Evolutionary conservation across 2,329 filamentous ascomycete genomes (phyloP), one percentile per base, ranked within the genome.

Genomic region (Fusarium xyrophilum): DNA sequence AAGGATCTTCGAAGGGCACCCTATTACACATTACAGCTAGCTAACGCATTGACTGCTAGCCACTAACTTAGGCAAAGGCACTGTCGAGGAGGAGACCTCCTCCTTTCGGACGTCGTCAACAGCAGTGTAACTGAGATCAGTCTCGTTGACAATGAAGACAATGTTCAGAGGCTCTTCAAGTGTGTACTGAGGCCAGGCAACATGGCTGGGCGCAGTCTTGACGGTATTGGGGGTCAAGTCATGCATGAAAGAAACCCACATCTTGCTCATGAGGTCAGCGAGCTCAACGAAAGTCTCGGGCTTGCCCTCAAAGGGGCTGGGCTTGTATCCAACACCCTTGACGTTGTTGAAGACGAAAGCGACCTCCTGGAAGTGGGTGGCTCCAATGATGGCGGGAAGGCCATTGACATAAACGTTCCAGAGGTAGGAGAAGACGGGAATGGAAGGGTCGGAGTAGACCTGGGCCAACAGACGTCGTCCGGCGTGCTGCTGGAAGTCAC

Each of bases 401-500:
- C 87, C 84, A 63, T 36, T 75, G 5, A 82, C 81, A 59, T 84
- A 78, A 67, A 84, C 84, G 38, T 80, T 77, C 76, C 84, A 85
- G 53, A 83, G 85, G 79, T 88, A 90, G 11, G 85, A 85, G 23
- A 83, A 79, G 10, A 73, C 68, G 9, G 68, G 44, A 4, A 86
- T 71, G 17, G 79, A 77, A 32, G 79, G 76, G 13, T 77, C 77
- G 15, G 85, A 79, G 83, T 85, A 88, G 3, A 79, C 79, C 70
- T 87, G 78, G 60, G 83, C 85, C 5, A 84, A 81, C 30, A 82
- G 79, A 6, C 88, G 82, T 7, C 87, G 82, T 27, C 83, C 82
- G 6, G 83, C 84, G 60, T 87, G 85, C 78, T 89, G 85, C 52
- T 79, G 74, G 11, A 79, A 78, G 76, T 90, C 88, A 33, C 88